These are phyloP conservation scores for Antrodiella citrinella DNA, from an alignment of 768 basidiomycete genomes.

Conservation along the genomic window DNA sequence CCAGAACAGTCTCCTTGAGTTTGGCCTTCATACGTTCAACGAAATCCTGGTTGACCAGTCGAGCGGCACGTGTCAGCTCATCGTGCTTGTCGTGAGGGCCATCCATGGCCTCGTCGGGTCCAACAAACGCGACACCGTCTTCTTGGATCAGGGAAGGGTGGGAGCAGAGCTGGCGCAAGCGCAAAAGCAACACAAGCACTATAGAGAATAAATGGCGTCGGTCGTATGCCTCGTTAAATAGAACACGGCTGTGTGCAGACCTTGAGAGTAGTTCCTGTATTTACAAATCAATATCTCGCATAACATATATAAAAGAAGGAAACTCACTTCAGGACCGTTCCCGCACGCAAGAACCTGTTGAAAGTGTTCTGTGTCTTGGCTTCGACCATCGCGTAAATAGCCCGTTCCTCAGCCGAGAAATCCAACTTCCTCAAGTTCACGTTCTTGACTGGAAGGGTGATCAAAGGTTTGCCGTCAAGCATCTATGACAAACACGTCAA, in stretches of 20 bases:
- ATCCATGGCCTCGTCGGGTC: slow-evolving; percentile 28
- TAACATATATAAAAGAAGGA: not conserved
- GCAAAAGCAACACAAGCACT: slow-evolving; percentile 39
- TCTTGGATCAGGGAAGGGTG: slow-evolving; percentile 64
- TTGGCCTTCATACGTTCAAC: slow-evolving; percentile 41
- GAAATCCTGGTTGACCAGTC: slow-evolving; percentile 37
- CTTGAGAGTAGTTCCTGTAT: slow-evolving; percentile 50
- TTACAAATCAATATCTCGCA: not conserved
- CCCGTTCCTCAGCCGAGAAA: slow-evolving; percentile 54
- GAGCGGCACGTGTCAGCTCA: slow-evolving; percentile 38
- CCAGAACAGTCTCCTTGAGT: slow-evolving; percentile 33
- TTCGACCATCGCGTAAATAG: slow-evolving; percentile 58
- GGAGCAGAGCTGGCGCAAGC: slow-evolving; percentile 61
- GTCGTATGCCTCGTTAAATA: not conserved
- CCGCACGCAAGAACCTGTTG: slow-evolving; percentile 51
- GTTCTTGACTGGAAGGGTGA: slow-evolving; percentile 53
- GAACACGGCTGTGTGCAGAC: too few species aligned
- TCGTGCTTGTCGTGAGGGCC: slow-evolving; percentile 23
- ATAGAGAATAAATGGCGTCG: slow-evolving; percentile 8
- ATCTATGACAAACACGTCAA: too few species aligned
- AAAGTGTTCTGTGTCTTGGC: slow-evolving; percentile 48
- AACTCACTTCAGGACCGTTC: slow-evolving; percentile 59
- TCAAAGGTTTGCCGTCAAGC: slow-evolving; percentile 61
- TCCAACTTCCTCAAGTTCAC: slow-evolving; percentile 42
- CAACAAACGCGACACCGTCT: slow-evolving; percentile 37